Evolutionary conservation across 805 yeast genomes (phyloP), one percentile per base, ranked within the genome.

Genomic region (Teunomyces pallodes): DNA sequence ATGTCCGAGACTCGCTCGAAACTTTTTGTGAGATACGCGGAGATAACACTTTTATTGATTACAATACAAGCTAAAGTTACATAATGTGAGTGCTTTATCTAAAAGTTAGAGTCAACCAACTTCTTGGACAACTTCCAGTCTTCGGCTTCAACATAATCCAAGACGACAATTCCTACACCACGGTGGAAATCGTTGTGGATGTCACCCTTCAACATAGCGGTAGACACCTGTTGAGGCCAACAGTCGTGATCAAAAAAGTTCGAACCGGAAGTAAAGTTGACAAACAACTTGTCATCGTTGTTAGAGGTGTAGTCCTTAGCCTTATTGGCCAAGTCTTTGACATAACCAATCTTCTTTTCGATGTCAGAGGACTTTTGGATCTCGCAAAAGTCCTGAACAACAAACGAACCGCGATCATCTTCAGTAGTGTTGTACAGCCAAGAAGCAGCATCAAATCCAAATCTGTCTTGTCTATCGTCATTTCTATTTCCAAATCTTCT

Each of bases 321-420:
- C 44, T 74, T 74, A 35, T 73, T 62, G 36, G 84, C 70, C 59
- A 83, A 75, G 28, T 77, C 72, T 58, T 79, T 81, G 53, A 86
- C 81, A 56, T 79, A 82, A 8, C 67, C 66, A 14, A 80, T 74
- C 62, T 87, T 87, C 56, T 74, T 79, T 13, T 72, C 62, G 48
- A 86, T 76, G 55, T 81, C 89, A 6, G 69, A 72, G 7, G 67
- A 72, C 35, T 66, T 62, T 49, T 74, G 70, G 48, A 87, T 72
- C 61, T 84, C 90, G 66, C 87, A 84, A 70, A 75, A 86, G 64
- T 87, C 94, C 66, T 87, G 94, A 13, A 86, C 87, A 20, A 77
- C 80, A 57, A 83, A 70, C 3, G 58, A 31, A 9, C 86, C 87
- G 46, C 85, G 70, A 60, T 84, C 88, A 57, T 84, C 89, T 50